These are phyloP conservation scores for Paramicrosporidium saccamoebae DNA, from an alignment of 371 early-diverging fungal species.

Conservation along the genomic window DNA sequence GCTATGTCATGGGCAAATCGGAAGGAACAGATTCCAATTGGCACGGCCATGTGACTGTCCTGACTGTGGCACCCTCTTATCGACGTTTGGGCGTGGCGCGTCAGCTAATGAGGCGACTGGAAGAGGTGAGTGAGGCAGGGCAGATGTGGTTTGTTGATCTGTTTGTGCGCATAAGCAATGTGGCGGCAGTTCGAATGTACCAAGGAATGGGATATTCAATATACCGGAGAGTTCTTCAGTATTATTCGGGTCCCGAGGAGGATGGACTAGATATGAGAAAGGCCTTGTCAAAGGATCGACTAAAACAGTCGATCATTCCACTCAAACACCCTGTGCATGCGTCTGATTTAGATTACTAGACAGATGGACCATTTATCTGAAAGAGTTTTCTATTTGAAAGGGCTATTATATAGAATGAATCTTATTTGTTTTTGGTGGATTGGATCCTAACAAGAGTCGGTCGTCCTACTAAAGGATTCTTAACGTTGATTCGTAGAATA, in stretches of 20 bases:
- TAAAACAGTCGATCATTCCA: conserved; percentile 6
- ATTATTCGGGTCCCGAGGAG: conserved; percentile 48
- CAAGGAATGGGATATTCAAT: conserved; percentile 67
- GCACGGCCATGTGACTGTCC: conserved; percentile 95
- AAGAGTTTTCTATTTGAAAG: too few relatives aligned
- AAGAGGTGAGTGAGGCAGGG: conserved; percentile 73
- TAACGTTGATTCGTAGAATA: too few relatives aligned
- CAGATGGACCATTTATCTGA: too few relatives aligned
- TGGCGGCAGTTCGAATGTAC: conserved; percentile 85
- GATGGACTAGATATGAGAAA: conserved; percentile 44
- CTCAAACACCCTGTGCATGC: conserved; percentile 5
- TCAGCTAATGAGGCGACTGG: conserved; percentile 60
- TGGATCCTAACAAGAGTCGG: too few relatives aligned
- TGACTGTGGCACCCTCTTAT: conserved; percentile 84
- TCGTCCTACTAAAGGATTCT: too few relatives aligned
- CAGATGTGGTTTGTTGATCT: conserved; percentile 79
- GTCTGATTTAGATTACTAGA: too few relatives aligned
- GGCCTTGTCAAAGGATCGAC: conserved; percentile 6
- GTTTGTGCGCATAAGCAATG: conserved; percentile 82
- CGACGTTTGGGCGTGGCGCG: conserved; percentile 69
- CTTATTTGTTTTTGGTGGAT: too few relatives aligned
- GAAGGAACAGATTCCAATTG: conserved; percentile 63
- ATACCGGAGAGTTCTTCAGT: conserved; percentile 58
- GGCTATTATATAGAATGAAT: too few relatives aligned
- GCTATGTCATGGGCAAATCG: conserved; percentile 70